phyloP scores from a whole-genome alignment of 1,284 basidiomycete genomes.

The Phellopilus nigrolimitatus region DNA sequence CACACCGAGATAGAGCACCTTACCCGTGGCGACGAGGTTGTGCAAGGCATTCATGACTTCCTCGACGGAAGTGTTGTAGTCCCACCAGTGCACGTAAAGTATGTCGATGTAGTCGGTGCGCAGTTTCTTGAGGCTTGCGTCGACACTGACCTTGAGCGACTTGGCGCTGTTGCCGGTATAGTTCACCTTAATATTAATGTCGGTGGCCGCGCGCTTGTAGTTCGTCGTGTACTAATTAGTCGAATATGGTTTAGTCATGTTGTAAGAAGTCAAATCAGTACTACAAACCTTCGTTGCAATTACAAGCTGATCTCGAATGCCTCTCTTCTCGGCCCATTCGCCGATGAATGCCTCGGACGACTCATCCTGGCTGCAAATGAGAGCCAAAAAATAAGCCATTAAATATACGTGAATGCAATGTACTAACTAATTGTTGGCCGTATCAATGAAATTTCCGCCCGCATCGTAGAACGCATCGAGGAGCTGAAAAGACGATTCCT shows the following conservation, averaged over 20 bases:
- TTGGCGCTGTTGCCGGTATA: constrained; percentile 35
- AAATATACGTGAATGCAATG: neutral
- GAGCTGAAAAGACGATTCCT: constrained; percentile 22
- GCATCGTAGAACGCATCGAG: constrained; percentile 20
- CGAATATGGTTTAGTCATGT: neutral
- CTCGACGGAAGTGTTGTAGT: constrained; percentile 31
- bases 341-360: constrained; percentile 39
- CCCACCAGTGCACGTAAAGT: constrained; percentile 24
- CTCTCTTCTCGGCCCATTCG: constrained; percentile 41
- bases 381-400: neutral
- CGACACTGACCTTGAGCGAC: constrained; percentile 30
- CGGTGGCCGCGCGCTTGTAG: constrained; percentile 24
- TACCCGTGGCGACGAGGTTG: constrained; percentile 35
- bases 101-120: neutral
- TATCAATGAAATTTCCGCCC: constrained; percentile 23
- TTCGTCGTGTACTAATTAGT: constrained; percentile 30
- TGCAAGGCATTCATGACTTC: constrained; percentile 23
- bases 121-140: constrained; percentile 34
- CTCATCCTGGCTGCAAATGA: constrained; percentile 33
- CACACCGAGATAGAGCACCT: constrained; percentile 36
- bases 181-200: constrained; percentile 26
- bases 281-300: constrained; percentile 46
- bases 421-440: constrained; percentile 19
- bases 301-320: constrained; percentile 43
- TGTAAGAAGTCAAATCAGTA: neutral